These are phyloP conservation scores for Glycine latifolia DNA, from an alignment of 306 rosid species.

Conservation along the genomic window DNA sequence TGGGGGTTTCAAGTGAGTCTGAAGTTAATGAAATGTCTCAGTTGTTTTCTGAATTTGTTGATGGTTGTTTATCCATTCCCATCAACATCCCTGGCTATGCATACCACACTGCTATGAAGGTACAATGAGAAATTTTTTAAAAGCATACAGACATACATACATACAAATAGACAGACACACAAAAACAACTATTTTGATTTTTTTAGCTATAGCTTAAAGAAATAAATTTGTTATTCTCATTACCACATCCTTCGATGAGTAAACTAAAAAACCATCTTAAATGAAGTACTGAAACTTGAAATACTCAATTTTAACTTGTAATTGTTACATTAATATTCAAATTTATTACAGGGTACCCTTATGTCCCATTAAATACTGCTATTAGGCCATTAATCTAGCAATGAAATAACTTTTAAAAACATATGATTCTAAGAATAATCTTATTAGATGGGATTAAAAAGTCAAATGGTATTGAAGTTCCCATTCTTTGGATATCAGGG, in stretches of 20 bases:
- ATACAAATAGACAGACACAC: not conserved
- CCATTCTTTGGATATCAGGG: constrained; percentile 59
- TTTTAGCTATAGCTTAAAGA: not conserved
- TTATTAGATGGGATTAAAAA: not conserved
- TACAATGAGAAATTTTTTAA: constrained; percentile 27
- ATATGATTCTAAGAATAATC: not conserved
- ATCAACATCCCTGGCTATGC: constrained; percentile 69
- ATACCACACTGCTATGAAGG: constrained; percentile 94
- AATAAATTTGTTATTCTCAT: constrained; percentile 1
- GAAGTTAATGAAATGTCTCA: constrained; percentile 82
- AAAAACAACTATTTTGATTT: not conserved
- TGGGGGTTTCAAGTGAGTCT: constrained; percentile 78
- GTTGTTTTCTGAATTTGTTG: constrained; percentile 88
- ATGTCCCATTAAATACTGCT: not conserved
- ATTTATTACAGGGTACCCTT: not conserved
- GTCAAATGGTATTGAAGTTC: constrained; percentile 38
- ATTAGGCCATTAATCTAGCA: not conserved
- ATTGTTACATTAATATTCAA: not conserved
- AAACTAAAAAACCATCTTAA: not conserved
- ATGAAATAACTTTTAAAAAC: constrained; percentile 10
- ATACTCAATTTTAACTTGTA: constrained; percentile 1
- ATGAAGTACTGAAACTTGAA: constrained; percentile 18
- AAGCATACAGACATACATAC: not conserved
- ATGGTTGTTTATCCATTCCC: constrained; percentile 89
- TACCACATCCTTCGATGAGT: not conserved